Percentiles rank a stretch among this genome's conserved stretches.
phyloP scores from a whole-genome alignment of 106 monocot genomes.

The Allium sativum region DNA sequence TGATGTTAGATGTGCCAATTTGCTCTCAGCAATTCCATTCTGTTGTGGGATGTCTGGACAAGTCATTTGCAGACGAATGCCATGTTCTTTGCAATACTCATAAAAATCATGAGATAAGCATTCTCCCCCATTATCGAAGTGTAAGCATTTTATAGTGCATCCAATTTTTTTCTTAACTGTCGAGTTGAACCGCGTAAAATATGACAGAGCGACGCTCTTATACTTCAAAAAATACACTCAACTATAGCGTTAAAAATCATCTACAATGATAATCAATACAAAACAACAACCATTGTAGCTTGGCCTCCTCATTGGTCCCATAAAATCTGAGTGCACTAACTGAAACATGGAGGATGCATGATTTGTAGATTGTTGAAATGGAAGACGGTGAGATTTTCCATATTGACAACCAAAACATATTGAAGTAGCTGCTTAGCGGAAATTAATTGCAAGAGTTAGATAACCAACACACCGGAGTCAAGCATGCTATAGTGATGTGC shows the following conservation, averaged over 20 bases:
- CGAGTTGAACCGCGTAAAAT: background rate
- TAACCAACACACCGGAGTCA: background rate
- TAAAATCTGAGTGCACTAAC: background rate
- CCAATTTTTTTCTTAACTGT: background rate
- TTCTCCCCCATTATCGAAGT: background rate
- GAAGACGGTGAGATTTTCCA: too few species aligned
- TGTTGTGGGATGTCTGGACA: background rate
- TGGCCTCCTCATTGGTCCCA: background rate
- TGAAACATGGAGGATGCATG: too few species aligned
- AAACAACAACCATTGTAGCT: background rate
- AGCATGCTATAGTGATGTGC: constrained; percentile 5
- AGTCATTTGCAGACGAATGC: background rate
- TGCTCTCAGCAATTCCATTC: background rate
- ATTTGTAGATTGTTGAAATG: background rate
- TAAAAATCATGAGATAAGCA: background rate
- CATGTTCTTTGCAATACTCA: background rate
- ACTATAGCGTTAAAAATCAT: background rate
- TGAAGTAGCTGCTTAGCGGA: background rate
- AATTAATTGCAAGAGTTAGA: background rate
- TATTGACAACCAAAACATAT: background rate
- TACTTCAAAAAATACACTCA: background rate
- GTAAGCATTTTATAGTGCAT: background rate
- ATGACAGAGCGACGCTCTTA: background rate
- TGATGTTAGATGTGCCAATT: background rate
- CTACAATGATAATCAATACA: background rate